Evolutionary conservation across 129 eudicot species (phyloP), one percentile per base, ranked within the genome.

Genomic region (Ambrosia artemisiifolia): DNA sequence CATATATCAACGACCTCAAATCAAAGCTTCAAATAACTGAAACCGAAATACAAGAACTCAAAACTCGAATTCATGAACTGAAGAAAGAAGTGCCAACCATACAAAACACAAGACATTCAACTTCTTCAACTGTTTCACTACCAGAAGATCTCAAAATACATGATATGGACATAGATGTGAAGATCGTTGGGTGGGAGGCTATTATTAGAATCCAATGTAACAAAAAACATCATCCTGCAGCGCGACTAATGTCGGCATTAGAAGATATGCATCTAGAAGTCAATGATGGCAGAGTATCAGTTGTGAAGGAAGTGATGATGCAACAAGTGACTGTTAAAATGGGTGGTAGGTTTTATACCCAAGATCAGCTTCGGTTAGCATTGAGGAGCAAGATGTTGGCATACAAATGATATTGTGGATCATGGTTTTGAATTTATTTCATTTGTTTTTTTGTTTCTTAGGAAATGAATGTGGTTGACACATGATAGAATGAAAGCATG

Each of bases 251-350:
- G 98, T 34, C 65, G 12, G 96, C 98, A 1, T 74, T 92, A 5
- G 83, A 76, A 67, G 98, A 92, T 24, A 49, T 89, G 12, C 90
- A 89, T 55, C 77, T 92, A 13, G 98, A 92, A 0, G 86, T 92
- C 12, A 85, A 81, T 30, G 96, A 92, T 49, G 98, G 95, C 0
- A 92, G 98, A 40, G 91, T 89, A 0, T 85, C 96, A 0, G 95
- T 92, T 3, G 95, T 92, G 32, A 89, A 87, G 65, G 95, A 92
- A 3, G 65, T 89, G 80, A 89, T 92, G 96, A 89, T 92, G 78
- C 98, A 89, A 70, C 98, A 92, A 73, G 95, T 87, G 0, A 84
- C 96, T 0, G 98, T 92, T 17, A 89, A 84, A 75, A 89, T 92
- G 95, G 90, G 79, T 60, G 80, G 81, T 49, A 80, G 88, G 20